Base-by-base conservation (phyloP, 208 protist species). In the Leishmania tropica region DNA sequence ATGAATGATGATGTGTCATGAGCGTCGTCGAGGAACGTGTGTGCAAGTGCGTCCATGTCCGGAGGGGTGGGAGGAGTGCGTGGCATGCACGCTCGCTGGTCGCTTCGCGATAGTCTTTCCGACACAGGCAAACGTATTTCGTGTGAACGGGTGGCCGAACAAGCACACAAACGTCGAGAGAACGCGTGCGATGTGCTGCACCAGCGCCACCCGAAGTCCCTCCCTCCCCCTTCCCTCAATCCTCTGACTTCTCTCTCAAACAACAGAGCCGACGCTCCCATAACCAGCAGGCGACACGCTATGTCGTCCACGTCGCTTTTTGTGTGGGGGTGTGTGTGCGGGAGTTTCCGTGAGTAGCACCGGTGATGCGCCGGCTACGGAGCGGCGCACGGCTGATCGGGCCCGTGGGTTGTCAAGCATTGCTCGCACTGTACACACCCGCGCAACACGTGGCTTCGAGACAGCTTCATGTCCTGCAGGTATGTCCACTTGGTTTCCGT, bases 401-500 rank as follows among this genome's bases (percentile, higher is more conserved):
- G 68, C 7, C 35, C 54, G 74, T 88, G 81, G 60, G 82, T 67
- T 17, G 76, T 85, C 70, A 85, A 53, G 62, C 82, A 85, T 70
- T 64, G 80, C 76, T 84, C 85, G 65, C 87, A 92, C 75, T 17
- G 37, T 8, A 76, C 74, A 65, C 91, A 96, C 45, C 84, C 85
- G 72, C 93, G 85, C 67, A 94, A 73, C 45, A 95, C 77, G 24
- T 79, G 84, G 70, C 85, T 78, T 42, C 92, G 83, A 4, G 89
- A 83, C 40, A 97, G 86, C 84, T 95, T 95, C 92, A 95, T 96
- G 62, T 89, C 71, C 17, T 79, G 73, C 79, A 94, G 62, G 80
- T 96, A 97, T 17, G 82, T 47, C 91, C 91, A 92, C 42, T 89
- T 88, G 42, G 92, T 95, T 60, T 94, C 91, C 2, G 81, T 85